A percentile compares a stretch with the other conserved stretches of the same genome.
These are phyloP conservation scores for Xylogone sp. DNA, from an alignment of 2,329 filamentous ascomycete species.

Conservation along the genomic window DNA sequence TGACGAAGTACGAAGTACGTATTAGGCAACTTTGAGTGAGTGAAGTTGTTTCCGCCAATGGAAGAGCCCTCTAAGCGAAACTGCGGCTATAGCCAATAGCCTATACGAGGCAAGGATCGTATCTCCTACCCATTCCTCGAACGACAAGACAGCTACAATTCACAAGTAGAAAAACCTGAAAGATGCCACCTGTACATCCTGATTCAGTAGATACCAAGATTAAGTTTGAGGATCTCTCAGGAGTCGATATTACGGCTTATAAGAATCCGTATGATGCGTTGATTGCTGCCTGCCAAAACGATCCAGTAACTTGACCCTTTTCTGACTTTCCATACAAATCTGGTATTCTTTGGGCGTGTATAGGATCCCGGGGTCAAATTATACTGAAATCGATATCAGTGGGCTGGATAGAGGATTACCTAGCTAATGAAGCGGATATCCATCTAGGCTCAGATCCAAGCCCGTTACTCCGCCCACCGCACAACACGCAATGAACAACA, in stretches of 20 bases:
- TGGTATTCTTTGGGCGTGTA: not conserved
- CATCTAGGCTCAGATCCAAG: conserved; percentile 23
- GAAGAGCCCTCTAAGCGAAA: no score
- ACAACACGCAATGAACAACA: conserved; percentile 73
- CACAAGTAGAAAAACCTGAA: not conserved
- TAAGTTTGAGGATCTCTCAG: conserved; percentile 30
- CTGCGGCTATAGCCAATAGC: no score
- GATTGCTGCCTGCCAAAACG: conserved; percentile 27
- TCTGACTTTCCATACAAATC: not conserved
- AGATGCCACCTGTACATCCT: conserved; percentile 13
- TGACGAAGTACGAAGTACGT: no score
- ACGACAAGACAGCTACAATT: conserved; percentile 1
- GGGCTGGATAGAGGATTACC: no score
- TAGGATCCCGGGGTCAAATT: not conserved
- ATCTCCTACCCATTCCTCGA: not conserved
- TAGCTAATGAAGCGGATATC: not conserved
- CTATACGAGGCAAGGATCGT: no score
- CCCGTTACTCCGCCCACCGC: conserved; percentile 67
- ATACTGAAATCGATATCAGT: no score
- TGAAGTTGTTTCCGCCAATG: no score
- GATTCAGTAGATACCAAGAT: conserved; percentile 23
- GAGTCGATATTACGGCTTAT: conserved; percentile 22
- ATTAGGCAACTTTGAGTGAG: no score
- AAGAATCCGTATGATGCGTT: conserved; percentile 30
- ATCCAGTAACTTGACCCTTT: conserved; percentile 21